Conservation (phyloP, 2,329 filamentous ascomycete species). For the Diaporthe helianthi region DNA sequence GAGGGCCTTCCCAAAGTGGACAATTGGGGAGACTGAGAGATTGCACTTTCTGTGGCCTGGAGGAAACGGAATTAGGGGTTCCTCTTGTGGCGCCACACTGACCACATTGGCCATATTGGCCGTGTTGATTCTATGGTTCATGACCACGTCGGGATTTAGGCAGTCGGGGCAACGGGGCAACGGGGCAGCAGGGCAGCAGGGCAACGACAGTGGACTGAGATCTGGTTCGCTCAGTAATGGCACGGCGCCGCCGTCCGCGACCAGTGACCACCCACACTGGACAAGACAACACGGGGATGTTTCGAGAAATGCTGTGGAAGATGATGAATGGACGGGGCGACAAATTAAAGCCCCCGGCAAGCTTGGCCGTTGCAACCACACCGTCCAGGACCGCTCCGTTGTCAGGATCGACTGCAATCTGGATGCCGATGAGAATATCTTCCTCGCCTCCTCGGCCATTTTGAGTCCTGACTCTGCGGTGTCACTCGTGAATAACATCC, state of each 20-base stretch:
- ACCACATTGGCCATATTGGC: conserved; percentile 21
- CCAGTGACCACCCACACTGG: neutral
- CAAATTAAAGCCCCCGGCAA: conserved; percentile 22
- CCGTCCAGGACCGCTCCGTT: conserved; percentile 4
- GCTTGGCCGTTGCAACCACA: conserved; percentile 20
- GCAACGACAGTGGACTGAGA: neutral
- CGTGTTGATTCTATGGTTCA: conserved; percentile 18
- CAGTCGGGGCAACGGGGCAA: neutral
- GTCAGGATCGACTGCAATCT: conserved; percentile 14
- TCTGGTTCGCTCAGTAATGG: conserved; percentile 2
- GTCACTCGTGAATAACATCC: neutral
- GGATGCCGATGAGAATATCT: conserved; percentile 8
- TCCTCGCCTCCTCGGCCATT: neutral
- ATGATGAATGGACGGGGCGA: conserved; percentile 20
- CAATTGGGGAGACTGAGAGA: conserved; percentile 23
- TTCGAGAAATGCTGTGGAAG: conserved; percentile 9
- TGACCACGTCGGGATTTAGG: conserved; percentile 16
- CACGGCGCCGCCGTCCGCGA: conserved; percentile 4
- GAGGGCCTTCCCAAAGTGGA: conserved; percentile 22
- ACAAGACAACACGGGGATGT: neutral
- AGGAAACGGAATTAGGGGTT: conserved; percentile 25
- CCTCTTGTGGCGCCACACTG: conserved; percentile 25
- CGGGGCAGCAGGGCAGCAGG: neutral
- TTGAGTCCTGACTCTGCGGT: conserved; percentile 13
- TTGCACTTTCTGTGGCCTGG: conserved; percentile 9